These are phyloP conservation scores for Haematococcus lacustris DNA, from an alignment of 139 green algal species.

Conservation along the genomic window DNA sequence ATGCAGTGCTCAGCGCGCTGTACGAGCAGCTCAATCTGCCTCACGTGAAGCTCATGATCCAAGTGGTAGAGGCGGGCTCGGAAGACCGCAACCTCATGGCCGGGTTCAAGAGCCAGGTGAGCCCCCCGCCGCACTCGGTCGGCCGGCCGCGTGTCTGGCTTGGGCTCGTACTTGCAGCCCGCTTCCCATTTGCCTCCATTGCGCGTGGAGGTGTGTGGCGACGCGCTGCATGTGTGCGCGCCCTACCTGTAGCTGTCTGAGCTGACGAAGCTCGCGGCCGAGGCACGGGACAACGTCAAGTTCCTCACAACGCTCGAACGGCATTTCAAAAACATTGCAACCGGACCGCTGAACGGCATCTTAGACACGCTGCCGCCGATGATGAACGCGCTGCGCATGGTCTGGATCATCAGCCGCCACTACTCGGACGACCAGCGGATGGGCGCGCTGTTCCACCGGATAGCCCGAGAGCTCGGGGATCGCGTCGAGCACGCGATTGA, in stretches of 20 bases:
- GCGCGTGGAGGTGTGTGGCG: too few species aligned
- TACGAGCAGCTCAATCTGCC: conserved; percentile 81
- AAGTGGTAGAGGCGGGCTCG: conserved; percentile 47
- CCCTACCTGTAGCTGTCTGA: conserved; percentile 42
- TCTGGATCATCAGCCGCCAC: conserved; percentile 87
- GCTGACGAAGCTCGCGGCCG: conserved; percentile 63
- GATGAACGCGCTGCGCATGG: conserved; percentile 87
- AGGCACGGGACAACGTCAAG: conserved; percentile 88
- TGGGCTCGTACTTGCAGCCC: too few species aligned
- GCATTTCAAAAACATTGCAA: conserved; percentile 75
- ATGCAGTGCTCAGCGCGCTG: conserved; percentile 59
- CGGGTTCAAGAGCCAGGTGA: conserved; percentile 53
- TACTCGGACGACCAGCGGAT: conserved; percentile 82
- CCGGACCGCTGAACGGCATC: conserved; percentile 52
- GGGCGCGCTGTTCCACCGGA: conserved; percentile 79
- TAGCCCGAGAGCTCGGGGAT: conserved; percentile 65
- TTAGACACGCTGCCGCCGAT: conserved; percentile 74
- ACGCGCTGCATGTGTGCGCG: too few species aligned
- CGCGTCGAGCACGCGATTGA: conserved; percentile 59
- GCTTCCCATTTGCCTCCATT: too few species aligned
- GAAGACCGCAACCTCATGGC: conserved; percentile 65
- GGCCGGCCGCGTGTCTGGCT: too few species aligned
- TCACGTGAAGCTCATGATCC: conserved; percentile 46
- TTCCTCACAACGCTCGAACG: conserved; percentile 88
- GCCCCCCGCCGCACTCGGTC: too few species aligned